Evolutionary conservation across 2,329 filamentous ascomycete genomes (phyloP).

Genomic region (Hypocrella siamensis): DNA sequence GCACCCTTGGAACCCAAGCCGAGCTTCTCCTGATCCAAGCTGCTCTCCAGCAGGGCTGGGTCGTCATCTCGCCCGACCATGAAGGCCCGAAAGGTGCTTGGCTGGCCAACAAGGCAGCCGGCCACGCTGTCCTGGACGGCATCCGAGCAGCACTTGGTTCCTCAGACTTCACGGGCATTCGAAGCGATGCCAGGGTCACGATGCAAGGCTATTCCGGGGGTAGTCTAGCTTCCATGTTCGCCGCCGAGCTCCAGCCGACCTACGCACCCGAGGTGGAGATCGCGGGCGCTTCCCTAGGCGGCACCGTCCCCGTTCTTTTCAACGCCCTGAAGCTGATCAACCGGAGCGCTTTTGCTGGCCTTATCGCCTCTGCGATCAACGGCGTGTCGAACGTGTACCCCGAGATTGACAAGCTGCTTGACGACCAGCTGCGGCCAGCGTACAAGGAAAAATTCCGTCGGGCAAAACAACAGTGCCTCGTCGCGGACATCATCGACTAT

Average conservation of each 20-base stretch:
- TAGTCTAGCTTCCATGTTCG: constrained; percentile 8
- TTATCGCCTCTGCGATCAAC: constrained; percentile 8
- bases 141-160: constrained; percentile 22
- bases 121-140: constrained; percentile 25
- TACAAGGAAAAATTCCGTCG: constrained; percentile 13
- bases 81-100: constrained; percentile 27
- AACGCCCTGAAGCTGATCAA: constrained; percentile 7
- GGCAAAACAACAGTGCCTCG: constrained; percentile 10
- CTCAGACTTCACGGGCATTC: constrained; percentile 13
- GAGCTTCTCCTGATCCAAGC: constrained; percentile 10
- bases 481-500: constrained; percentile 12
- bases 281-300: constrained; percentile 10
- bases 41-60: constrained; percentile 25
- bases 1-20: constrained; percentile 12
- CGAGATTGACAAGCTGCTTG: constrained; percentile 4
- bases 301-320: constrained; percentile 8
- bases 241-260: constrained; percentile 10
- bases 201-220: constrained; percentile 25
- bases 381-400: constrained; percentile 9
- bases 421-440: constrained; percentile 7
- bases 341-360: constrained; percentile 5
- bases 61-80: constrained; percentile 33
- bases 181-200: constrained; percentile 15
- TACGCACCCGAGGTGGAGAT: constrained; percentile 11
- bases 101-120: constrained; percentile 21